Percentiles rank a stretch among this genome's conserved stretches.
These are phyloP conservation scores for Arabidopsis lyrata DNA, from an alignment of 441 rosid species.

Conservation along the genomic window DNA sequence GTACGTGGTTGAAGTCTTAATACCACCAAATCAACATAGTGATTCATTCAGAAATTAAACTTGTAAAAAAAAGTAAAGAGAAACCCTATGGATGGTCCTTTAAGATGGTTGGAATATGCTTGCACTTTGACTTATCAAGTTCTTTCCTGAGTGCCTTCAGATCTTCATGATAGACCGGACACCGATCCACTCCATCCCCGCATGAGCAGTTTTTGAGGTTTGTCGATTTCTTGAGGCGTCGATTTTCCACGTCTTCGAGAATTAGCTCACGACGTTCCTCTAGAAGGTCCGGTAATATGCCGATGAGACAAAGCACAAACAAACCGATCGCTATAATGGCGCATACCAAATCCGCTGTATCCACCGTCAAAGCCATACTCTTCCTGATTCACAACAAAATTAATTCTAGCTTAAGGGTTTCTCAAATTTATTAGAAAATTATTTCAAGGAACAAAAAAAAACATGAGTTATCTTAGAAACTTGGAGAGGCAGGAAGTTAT, in stretches of 20 bases:
- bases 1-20: no score
- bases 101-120: no score
- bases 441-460: no score
- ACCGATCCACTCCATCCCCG: not conserved
- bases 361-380: not conserved
- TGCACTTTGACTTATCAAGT: not conserved
- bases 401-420: not conserved
- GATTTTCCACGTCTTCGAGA: not conserved
- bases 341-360: not conserved
- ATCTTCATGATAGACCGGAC: slow-evolving; percentile 1
- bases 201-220: not conserved
- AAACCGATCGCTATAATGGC: not conserved
- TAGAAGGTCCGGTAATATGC: not conserved
- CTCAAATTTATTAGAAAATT: not conserved
- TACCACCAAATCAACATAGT: no score
- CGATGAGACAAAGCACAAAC: not conserved
- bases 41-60: no score
- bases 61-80: no score
- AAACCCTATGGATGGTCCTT: no score
- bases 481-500: not conserved
- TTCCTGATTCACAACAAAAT: not conserved
- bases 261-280: not conserved
- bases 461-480: not conserved
- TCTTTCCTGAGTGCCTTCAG: slow-evolving; percentile 8
- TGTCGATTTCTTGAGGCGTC: not conserved